A percentile compares a stretch with the other conserved stretches of the same genome.
These are phyloP conservation scores for Macrotyloma uniflorum DNA, from an alignment of 306 rosid genomes.

Conservation along the genomic window DNA sequence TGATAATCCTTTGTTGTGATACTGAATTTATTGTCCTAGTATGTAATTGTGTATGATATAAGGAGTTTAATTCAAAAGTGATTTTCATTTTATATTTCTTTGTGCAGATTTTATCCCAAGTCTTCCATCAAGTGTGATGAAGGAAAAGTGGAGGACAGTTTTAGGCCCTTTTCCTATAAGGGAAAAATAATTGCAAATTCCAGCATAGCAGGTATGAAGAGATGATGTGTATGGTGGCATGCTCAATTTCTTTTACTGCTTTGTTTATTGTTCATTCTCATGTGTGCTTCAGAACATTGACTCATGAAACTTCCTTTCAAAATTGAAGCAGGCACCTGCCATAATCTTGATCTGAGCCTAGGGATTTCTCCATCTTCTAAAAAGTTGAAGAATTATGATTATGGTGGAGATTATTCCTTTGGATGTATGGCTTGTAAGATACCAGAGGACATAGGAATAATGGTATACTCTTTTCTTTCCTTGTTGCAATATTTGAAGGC, in stretches of 20 bases:
- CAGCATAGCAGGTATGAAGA: slow-evolving; percentile 45
- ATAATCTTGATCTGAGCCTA: slow-evolving; percentile 74
- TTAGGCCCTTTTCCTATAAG: slow-evolving; percentile 46
- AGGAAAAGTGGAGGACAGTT: slow-evolving; percentile 53
- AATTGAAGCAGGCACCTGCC: slow-evolving; percentile 48
- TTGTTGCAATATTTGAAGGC: background rate
- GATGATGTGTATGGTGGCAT: background rate
- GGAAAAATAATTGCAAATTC: slow-evolving; percentile 46
- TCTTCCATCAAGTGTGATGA: slow-evolving; percentile 63
- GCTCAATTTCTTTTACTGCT: background rate
- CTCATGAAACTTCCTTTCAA: background rate
- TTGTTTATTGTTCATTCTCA: background rate
- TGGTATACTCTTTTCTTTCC: slow-evolving; percentile 46
- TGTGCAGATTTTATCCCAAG: slow-evolving; percentile 64
- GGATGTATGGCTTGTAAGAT: background rate
- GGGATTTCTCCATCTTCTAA: slow-evolving; percentile 60
- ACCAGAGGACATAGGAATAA: slow-evolving; percentile 34
- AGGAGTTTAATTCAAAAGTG: background rate
- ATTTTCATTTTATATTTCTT: slow-evolving; percentile 8
- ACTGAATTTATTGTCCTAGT: background rate
- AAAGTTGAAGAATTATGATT: slow-evolving; percentile 32
- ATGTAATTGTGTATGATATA: background rate
- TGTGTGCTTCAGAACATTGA: background rate
- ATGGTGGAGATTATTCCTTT: slow-evolving; percentile 17
- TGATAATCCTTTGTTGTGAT: slow-evolving; percentile 43